A percentile compares a stretch with the other conserved stretches of the same genome.
phyloP scores from a whole-genome alignment of 2,329 filamentous ascomycete genomes.

The Endoconidiophora laricicola region DNA sequence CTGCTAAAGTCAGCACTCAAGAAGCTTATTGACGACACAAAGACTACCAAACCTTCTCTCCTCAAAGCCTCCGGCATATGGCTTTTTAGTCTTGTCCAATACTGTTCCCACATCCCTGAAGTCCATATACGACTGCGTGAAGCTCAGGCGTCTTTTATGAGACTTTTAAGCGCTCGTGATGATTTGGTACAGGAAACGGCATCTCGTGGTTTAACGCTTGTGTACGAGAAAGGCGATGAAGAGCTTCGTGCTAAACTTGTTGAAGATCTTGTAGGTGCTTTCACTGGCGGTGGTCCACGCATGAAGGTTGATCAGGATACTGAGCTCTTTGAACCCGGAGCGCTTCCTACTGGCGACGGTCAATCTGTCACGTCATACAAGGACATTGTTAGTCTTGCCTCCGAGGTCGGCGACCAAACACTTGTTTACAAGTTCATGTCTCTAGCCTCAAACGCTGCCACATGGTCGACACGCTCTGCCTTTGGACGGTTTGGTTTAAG shows the following conservation, averaged over 20 bases:
- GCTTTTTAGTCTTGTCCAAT: slow-evolving; percentile 81
- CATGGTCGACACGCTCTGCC: slow-evolving; percentile 92
- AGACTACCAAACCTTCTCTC: slow-evolving; percentile 71
- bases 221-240: slow-evolving; percentile 83
- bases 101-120: slow-evolving; percentile 62
- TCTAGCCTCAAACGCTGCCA: slow-evolving; percentile 83
- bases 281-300: slow-evolving; percentile 58
- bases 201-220: slow-evolving; percentile 73
- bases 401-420: slow-evolving; percentile 87
- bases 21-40: slow-evolving; percentile 61
- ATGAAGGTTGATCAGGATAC: slow-evolving; percentile 83
- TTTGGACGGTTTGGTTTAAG: slow-evolving; percentile 90
- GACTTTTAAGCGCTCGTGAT: slow-evolving; percentile 71
- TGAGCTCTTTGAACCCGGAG: slow-evolving; percentile 81
- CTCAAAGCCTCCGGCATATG: slow-evolving; percentile 90
- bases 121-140: slow-evolving; percentile 60
- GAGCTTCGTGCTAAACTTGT: slow-evolving; percentile 68
- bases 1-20: slow-evolving; percentile 43
- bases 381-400: slow-evolving; percentile 91
- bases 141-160: slow-evolving; percentile 76
- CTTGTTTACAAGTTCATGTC: slow-evolving; percentile 99
- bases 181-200: slow-evolving; percentile 93
- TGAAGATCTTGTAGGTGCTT: slow-evolving; percentile 72
- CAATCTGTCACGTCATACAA: slow-evolving; percentile 89
- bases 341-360: slow-evolving; percentile 76